Evolutionary conservation across 352 stramenopile species (phyloP), one percentile per base, ranked within the genome.

Genomic region (Pythium angustatum): DNA sequence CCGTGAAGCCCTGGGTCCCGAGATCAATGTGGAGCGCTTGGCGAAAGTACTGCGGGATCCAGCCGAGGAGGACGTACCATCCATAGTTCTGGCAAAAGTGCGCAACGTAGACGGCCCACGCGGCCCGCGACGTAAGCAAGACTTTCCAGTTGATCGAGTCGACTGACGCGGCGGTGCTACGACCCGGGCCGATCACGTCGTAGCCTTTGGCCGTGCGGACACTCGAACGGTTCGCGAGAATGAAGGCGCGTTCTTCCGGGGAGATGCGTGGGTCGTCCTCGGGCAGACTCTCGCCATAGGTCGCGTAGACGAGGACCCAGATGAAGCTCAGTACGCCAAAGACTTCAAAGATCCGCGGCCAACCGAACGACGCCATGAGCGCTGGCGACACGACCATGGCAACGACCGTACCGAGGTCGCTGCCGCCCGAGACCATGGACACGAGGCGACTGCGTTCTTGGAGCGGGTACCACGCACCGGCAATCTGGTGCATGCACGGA

Each of bases 11-110:
- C 24, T 85, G 83, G 54, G 84, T 81, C 48, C 79, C 77, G 41
- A 96, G 64, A 30, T 96, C 83, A 15, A 96, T 76, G 31, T 93
- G 61, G n/a, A 96, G 66, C 2, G 72, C 77, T 72, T 92, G 81
- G 38, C 81, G 80, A 68, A 94, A 94, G 64, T 96, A 96, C 67
- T 93, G 85, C 48, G 87, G 87, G 55, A 93, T 94, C 87, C 87
- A 96, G 21, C 87, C 84, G 38, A 96, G 67, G 30, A 96, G 58
- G 30, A 96, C 80, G 60, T 96, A 96, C 87, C 87, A 96, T 54
- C 81, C 86, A 71, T 94, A 96, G 64, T 96, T 96, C 71, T 92
- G 91, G 68, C 80, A 90, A 51, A 94, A 90, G 61, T 96, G 87
- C 21, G 85, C 83, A 15, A 87, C 72, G 70, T 96, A 96, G 59